Conservation (phyloP, 1,139 yeast genomes). For the Kodamaea anthophila region DNA sequence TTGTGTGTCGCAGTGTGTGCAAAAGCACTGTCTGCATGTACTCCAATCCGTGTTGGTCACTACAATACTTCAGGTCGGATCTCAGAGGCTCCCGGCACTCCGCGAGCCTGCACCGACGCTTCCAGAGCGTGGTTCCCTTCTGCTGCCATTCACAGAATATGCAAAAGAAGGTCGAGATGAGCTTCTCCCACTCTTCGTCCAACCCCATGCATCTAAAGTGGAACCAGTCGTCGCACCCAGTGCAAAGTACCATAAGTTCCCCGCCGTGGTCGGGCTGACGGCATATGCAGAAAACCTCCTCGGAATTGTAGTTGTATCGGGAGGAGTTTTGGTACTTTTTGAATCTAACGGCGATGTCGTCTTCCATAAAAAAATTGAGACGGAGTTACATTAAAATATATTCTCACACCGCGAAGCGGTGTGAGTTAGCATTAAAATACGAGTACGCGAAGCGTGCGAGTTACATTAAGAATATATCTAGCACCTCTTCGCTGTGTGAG, state of each 20-base stretch:
- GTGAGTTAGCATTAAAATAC: no score
- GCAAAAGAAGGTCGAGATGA: slow-evolving; percentile 67
- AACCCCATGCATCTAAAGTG: slow-evolving; percentile 76
- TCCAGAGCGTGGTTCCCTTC: slow-evolving; percentile 52
- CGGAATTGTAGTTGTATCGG: slow-evolving; percentile 42
- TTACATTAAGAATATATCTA: no score
- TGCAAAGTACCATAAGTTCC: slow-evolving; percentile 86
- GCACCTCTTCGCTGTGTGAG: no score
- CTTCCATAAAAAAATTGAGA: no score
- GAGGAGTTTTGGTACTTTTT: slow-evolving; percentile 39
- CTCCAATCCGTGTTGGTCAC: slow-evolving; percentile 60
- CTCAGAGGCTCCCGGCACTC: slow-evolving; percentile 56
- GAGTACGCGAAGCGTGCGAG: no score
- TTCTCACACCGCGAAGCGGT: no score
- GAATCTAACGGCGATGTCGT: slow-evolving; percentile 41
- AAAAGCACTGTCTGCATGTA: slow-evolving; percentile 35
- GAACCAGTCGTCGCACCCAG: slow-evolving; percentile 94
- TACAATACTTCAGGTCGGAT: slow-evolving; percentile 63
- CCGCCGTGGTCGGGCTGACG: slow-evolving; percentile 72
- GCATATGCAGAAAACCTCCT: slow-evolving; percentile 75
- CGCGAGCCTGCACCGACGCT: slow-evolving; percentile 62
- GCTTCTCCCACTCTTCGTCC: slow-evolving; percentile 43
- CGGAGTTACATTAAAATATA: no score
- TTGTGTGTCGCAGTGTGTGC: slow-evolving; percentile 2
- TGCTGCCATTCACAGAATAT: slow-evolving; percentile 60